These are phyloP conservation scores for Smittium culicis DNA, from an alignment of 371 early-diverging fungal species.

Conservation along the genomic window DNA sequence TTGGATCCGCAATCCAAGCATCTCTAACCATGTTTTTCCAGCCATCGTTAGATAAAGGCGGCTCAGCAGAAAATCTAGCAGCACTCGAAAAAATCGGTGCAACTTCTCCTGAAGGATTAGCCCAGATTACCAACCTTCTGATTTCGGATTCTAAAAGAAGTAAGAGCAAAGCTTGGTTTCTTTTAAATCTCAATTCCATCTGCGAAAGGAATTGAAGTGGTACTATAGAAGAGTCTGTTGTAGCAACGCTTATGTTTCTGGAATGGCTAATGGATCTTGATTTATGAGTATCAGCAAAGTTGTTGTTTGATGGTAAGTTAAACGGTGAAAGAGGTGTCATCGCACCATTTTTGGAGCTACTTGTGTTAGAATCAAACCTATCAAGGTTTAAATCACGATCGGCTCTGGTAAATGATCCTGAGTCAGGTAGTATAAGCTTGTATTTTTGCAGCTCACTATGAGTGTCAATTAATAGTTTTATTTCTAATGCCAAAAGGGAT, in stretches of 20 bases:
- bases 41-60: constrained; percentile 37
- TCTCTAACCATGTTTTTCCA: constrained; percentile 61
- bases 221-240: neutral
- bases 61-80: constrained; percentile 14
- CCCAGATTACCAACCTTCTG: constrained; percentile 65
- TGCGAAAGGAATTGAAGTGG: constrained; percentile 23
- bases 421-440: constrained; percentile 27
- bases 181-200: constrained; percentile 34
- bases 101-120: constrained; percentile 41
- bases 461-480: constrained; percentile 51
- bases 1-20: constrained; percentile 70
- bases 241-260: neutral
- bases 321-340: no score
- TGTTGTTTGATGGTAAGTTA: no score
- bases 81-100: constrained; percentile 17
- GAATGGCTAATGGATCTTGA: neutral
- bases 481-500: constrained; percentile 44
- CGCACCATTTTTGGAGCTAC: no score
- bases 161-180: constrained; percentile 48
- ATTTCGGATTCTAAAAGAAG: constrained; percentile 80
- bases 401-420: no score
- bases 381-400: no score
- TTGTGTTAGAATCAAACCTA: no score
- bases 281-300: neutral
- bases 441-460: constrained; percentile 50